Percentiles rank a stretch among this genome's conserved stretches.
These are phyloP conservation scores for Naganishia onofrii DNA, from an alignment of 768 basidiomycete species.

Conservation along the genomic window DNA sequence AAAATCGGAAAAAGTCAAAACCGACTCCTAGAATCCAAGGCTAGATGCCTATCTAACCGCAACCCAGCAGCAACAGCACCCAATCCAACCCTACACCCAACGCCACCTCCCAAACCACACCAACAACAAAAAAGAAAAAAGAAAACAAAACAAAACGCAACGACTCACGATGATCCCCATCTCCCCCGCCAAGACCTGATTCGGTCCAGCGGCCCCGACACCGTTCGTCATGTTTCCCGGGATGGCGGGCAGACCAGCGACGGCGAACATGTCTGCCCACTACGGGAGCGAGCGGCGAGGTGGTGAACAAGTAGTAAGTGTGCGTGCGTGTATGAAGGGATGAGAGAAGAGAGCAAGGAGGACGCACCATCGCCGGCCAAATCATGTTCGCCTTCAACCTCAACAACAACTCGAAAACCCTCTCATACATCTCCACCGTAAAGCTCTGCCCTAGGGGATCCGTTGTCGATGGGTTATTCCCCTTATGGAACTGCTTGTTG, in stretches of 20 bases:
- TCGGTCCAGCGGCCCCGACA: conserved; percentile 61
- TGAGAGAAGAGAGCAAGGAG: not conserved
- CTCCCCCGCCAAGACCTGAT: conserved; percentile 63
- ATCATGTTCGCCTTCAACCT: conserved; percentile 68
- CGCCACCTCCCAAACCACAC: too few species aligned
- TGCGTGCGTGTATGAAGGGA: not conserved
- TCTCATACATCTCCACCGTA: conserved; percentile 54
- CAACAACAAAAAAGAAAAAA: not conserved
- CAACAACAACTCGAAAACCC: conserved; percentile 58
- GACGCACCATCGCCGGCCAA: conserved; percentile 60
- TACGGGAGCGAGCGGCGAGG: conserved; percentile 39
- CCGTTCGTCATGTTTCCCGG: conserved; percentile 55
- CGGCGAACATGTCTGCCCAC: conserved; percentile 39
- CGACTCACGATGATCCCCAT: conserved; percentile 65
- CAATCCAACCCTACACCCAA: too few species aligned
- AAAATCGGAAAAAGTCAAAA: too few species aligned
- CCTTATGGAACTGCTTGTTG: conserved; percentile 66
- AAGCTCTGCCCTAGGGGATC: conserved; percentile 49
- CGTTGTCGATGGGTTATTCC: conserved; percentile 61
- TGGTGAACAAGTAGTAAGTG: too few species aligned
- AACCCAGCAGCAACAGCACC: too few species aligned
- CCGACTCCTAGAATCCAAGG: too few species aligned
- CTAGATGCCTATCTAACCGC: too few species aligned
- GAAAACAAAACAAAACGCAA: not conserved
- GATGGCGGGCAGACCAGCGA: conserved; percentile 26